Percentiles rank a stretch among this genome's conserved stretches.
These are phyloP conservation scores for Diaporthe citri DNA, from an alignment of 2,329 filamentous ascomycete genomes.

Conservation along the genomic window DNA sequence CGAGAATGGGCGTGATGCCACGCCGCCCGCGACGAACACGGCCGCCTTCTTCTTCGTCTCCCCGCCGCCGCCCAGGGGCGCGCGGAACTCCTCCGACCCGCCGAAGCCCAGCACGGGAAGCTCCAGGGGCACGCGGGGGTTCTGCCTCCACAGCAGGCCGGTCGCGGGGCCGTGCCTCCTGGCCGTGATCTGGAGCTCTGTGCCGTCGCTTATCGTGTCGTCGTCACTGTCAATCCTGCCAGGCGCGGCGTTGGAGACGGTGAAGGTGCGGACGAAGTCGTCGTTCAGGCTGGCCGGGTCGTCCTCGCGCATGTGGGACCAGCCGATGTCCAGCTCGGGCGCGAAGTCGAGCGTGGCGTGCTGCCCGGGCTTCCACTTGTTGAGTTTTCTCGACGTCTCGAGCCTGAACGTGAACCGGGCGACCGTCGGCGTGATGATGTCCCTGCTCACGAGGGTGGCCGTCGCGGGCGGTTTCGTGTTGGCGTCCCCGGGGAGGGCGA, in stretches of 20 bases:
- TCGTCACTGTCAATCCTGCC: constrained; percentile 40
- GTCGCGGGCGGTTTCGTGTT: constrained; percentile 44
- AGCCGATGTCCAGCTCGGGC: constrained; percentile 77
- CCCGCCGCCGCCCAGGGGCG: constrained; percentile 44
- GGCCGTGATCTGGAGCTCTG: constrained; percentile 79
- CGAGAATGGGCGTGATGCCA: constrained; percentile 88
- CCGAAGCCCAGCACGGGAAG: constrained; percentile 80
- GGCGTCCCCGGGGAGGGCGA: not conserved
- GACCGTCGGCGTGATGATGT: constrained; percentile 74
- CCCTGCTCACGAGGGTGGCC: constrained; percentile 71
- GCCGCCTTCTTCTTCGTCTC: constrained; percentile 48
- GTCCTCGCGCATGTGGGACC: constrained; percentile 85
- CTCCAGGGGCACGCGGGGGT: constrained; percentile 66
- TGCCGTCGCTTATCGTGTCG: constrained; percentile 47
- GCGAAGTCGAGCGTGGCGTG: constrained; percentile 83
- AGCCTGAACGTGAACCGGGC: constrained; percentile 70
- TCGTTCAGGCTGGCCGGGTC: constrained; percentile 87
- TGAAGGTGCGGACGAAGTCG: constrained; percentile 87
- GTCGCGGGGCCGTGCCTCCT: constrained; percentile 79
- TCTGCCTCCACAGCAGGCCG: constrained; percentile 70
- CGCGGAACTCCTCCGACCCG: constrained; percentile 64
- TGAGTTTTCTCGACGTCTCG: constrained; percentile 42
- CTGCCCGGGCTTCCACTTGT: constrained; percentile 75
- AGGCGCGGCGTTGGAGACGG: constrained; percentile 70
- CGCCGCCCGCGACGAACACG: constrained; percentile 81